Conservation (phyloP, 1,284 basidiomycete genomes). For the Pascua guehoae region DNA sequence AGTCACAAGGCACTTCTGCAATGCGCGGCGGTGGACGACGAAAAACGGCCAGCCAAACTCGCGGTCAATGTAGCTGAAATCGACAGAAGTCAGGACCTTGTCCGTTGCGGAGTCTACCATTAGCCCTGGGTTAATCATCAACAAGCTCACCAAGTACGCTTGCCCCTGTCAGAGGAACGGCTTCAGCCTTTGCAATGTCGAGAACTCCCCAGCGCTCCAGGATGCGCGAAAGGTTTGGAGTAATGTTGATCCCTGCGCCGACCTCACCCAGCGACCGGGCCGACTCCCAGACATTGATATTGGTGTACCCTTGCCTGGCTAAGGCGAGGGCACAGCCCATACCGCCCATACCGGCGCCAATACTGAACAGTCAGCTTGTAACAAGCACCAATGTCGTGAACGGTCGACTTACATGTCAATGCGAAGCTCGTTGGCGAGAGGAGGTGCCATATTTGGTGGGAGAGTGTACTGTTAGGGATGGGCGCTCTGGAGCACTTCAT, state of each 20-base stretch:
- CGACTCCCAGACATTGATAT: constrained; percentile 39
- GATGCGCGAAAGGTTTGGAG: constrained; percentile 37
- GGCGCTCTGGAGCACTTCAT: no score
- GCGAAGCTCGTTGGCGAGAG: no score
- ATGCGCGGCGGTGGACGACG: no score
- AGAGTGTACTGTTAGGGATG: no score
- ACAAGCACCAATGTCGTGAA: no score
- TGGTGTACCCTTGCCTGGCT: constrained; percentile 31
- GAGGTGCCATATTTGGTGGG: no score
- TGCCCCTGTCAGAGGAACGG: constrained; percentile 31
- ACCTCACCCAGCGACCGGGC: constrained; percentile 37
- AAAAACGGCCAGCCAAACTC: no score
- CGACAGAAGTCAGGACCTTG: constrained; percentile 31
- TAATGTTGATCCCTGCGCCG: constrained; percentile 42
- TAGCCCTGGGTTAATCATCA: constrained; percentile 6
- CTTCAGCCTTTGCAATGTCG: constrained; percentile 29
- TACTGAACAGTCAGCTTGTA: no score
- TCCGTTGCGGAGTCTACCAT: constrained; percentile 31
- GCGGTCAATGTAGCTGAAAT: constrained; percentile 3
- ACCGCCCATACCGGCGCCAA: constrained; percentile 35
- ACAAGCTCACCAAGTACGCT: constrained; percentile 30
- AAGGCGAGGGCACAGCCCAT: constrained; percentile 36
- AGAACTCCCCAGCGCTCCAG: constrained; percentile 32
- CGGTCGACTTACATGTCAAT: no score
- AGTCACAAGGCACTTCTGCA: no score